Conservation (phyloP, 345 rosid species). For the Brassica juncea region DNA sequence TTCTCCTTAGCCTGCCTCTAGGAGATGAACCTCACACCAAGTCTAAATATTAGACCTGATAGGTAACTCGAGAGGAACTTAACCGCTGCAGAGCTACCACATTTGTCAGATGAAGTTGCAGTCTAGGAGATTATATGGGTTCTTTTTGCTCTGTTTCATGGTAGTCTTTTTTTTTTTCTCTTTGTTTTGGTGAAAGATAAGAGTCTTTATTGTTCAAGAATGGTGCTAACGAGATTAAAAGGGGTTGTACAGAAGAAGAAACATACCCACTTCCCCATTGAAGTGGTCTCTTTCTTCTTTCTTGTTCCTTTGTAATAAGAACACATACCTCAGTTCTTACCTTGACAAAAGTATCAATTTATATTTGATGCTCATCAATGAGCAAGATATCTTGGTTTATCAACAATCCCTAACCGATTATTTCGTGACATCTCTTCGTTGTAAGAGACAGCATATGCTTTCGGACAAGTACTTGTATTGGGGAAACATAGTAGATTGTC, state of each 20-base stretch:
- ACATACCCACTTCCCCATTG: background rate
- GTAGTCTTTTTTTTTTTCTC: background rate
- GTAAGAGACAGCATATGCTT: constrained; percentile 53
- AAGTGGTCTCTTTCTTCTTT: background rate
- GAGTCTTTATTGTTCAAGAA: background rate
- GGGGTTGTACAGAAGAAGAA: background rate
- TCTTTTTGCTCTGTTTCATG: background rate
- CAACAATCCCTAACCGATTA: constrained; percentile 35
- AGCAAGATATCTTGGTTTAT: background rate
- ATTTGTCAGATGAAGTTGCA: background rate
- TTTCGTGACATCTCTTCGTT: constrained; percentile 33
- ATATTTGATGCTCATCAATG: background rate
- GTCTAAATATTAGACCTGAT: background rate
- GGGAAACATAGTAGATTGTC: no score
- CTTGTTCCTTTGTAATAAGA: background rate
- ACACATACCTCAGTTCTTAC: background rate
- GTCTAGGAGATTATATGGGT: background rate
- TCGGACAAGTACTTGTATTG: constrained; percentile 16
- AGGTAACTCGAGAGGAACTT: background rate
- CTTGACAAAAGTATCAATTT: background rate
- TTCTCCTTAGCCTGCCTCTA: background rate
- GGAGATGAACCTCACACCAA: background rate
- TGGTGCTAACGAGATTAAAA: background rate
- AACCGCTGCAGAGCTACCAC: background rate
- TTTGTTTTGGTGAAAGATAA: background rate